Percentiles rank a stretch among this genome's conserved stretches.
phyloP scores from a whole-genome alignment of 2,329 filamentous ascomycete genomes.

The Exophiala alcalophila region DNA sequence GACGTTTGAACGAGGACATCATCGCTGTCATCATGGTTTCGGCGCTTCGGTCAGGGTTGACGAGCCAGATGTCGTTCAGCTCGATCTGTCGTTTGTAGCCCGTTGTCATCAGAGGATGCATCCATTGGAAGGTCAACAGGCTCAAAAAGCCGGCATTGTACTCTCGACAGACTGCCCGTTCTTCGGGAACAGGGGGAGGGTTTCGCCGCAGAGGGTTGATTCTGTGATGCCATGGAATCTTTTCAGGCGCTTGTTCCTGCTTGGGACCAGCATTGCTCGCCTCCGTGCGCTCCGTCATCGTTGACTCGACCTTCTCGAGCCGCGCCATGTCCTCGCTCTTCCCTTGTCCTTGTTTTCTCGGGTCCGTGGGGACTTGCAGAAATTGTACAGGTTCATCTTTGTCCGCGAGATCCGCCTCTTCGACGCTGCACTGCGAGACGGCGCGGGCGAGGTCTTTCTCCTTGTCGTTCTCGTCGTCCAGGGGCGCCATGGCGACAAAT shows the following conservation, averaged over 20 bases:
- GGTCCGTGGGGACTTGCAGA: conserved; percentile 21
- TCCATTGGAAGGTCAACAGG: conserved; percentile 80
- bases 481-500: conserved; percentile 15
- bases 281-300: conserved; percentile 36
- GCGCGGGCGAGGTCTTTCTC: conserved; percentile 26
- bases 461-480: conserved; percentile 25
- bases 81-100: conserved; percentile 85
- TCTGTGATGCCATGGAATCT: conserved; percentile 39
- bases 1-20: conserved; percentile 64
- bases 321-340: conserved; percentile 35
- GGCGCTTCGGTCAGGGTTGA: conserved; percentile 76
- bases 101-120: conserved; percentile 77
- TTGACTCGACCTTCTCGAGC: conserved; percentile 40
- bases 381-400: conserved; percentile 24
- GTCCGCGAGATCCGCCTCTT: conserved; percentile 30
- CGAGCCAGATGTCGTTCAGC: conserved; percentile 78
- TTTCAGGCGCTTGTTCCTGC: conserved; percentile 10
- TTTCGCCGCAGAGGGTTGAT: conserved; percentile 48
- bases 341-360: conserved; percentile 15
- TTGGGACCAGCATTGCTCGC: conserved; percentile 36
- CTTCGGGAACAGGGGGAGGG: conserved; percentile 53
- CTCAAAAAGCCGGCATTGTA: conserved; percentile 72
- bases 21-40: conserved; percentile 66
- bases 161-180: conserved; percentile 62
- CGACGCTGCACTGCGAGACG: conserved; percentile 29